These are phyloP conservation scores for Phytopythium kandeliae DNA, from an alignment of 352 stramenopile genomes.

Conservation along the genomic window DNA sequence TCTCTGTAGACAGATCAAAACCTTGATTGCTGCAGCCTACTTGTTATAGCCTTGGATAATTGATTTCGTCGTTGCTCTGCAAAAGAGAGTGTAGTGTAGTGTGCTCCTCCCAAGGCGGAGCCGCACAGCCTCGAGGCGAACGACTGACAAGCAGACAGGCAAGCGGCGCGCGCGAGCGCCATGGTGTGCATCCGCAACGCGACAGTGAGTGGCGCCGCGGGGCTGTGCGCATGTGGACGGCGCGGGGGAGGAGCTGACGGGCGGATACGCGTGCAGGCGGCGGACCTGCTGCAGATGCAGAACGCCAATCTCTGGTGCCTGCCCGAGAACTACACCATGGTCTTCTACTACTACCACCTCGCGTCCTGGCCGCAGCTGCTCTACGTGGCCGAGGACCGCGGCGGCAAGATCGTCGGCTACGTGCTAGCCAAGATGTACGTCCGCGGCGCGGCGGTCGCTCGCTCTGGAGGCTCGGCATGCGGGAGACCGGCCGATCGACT, in stretches of 20 bases:
- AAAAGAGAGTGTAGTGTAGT: conserved; percentile 9
- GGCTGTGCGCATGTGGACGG: no score
- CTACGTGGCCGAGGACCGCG: conserved; percentile 97
- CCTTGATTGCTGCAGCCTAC: no score
- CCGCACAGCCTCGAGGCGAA: no score
- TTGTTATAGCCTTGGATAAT: no score
- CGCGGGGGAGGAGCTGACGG: neutral
- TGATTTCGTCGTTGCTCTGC: conserved; percentile 4
- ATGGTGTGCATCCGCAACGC: conserved; percentile 97
- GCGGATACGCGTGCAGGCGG: conserved; percentile 53
- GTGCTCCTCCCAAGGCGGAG: no score
- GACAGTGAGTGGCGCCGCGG: conserved; percentile 45
- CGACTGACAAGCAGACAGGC: conserved; percentile 10
- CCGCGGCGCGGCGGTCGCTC: neutral
- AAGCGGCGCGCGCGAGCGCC: conserved; percentile 8
- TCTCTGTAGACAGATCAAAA: no score
- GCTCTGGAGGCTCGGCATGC: no score
- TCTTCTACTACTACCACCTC: conserved; percentile 99
- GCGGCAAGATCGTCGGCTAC: conserved; percentile 99
- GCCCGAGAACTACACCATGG: conserved; percentile 99
- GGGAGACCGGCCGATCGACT: neutral
- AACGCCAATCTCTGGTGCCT: conserved; percentile 99
- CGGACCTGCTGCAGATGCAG: conserved; percentile 98
- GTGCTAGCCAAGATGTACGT: conserved; percentile 99
- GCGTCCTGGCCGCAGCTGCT: conserved; percentile 99